Conservation (phyloP, 148 eudicot genomes). For the Gaultheria prostrata region DNA sequence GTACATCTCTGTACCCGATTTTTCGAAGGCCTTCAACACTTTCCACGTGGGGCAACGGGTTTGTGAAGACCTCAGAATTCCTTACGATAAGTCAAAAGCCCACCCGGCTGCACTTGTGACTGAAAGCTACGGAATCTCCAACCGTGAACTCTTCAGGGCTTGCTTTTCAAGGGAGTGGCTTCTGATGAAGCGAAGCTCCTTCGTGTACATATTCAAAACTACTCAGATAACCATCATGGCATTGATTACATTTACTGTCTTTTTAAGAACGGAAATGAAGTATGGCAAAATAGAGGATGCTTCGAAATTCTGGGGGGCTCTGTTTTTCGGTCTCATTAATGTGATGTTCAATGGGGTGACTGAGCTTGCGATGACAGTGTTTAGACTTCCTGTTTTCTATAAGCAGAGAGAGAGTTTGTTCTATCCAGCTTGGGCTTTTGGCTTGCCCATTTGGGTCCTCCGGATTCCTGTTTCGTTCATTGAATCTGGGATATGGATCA, state of each 20-base stretch:
- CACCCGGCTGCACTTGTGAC: slow-evolving; percentile 37
- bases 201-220: slow-evolving; percentile 36
- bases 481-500: slow-evolving; percentile 38
- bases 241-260: slow-evolving; percentile 30
- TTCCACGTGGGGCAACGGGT: slow-evolving; percentile 30
- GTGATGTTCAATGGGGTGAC: slow-evolving; percentile 42
- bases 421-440: slow-evolving; percentile 43
- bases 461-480: slow-evolving; percentile 31
- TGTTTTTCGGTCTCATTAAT: slow-evolving; percentile 41
- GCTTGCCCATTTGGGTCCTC: slow-evolving; percentile 36
- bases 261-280: slow-evolving; percentile 38
- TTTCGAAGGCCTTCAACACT: slow-evolving; percentile 24
- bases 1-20: slow-evolving; percentile 29
- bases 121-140: slow-evolving; percentile 34
- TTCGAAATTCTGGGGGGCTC: slow-evolving; percentile 31
- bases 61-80: slow-evolving; percentile 26
- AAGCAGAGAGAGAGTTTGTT: slow-evolving; percentile 37
- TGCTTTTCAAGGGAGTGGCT: slow-evolving; percentile 41
- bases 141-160: slow-evolving; percentile 32
- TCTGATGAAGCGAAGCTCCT: slow-evolving; percentile 32
- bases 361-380: slow-evolving; percentile 32
- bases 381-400: slow-evolving; percentile 38
- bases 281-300: slow-evolving; percentile 28
- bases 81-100: slow-evolving; percentile 28
- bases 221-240: slow-evolving; percentile 34